A percentile compares a stretch with the other conserved stretches of the same genome.
Conservation (phyloP, 2,329 filamentous ascomycete species). For the Paecilomyces formosus region DNA sequence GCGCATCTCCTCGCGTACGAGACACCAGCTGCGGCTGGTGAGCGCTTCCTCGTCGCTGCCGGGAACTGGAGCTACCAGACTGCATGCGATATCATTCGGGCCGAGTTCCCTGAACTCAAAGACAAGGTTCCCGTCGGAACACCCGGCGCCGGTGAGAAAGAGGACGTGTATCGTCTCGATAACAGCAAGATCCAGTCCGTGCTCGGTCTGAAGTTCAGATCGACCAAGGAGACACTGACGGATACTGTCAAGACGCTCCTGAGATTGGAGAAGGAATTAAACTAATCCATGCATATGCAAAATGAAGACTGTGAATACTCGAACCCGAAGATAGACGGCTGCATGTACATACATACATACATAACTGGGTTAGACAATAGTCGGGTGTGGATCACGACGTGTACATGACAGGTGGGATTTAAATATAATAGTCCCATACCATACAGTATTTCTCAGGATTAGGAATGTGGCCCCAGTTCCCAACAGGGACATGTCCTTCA, state of each 20-base stretch:
- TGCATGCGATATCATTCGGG: conserved; percentile 26
- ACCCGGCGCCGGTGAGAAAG: background rate
- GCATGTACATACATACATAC: too few relatives aligned
- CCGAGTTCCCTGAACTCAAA: conserved; percentile 28
- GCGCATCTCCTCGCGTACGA: conserved; percentile 35
- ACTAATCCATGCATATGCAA: background rate
- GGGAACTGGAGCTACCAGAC: conserved; percentile 30
- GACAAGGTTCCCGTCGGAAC: background rate
- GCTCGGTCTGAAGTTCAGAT: background rate
- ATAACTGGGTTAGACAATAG: too few relatives aligned
- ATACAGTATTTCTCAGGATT: too few relatives aligned
- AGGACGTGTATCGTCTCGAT: background rate
- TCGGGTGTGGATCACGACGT: too few relatives aligned
- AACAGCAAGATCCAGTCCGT: background rate
- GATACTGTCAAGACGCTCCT: background rate
- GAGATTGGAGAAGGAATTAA: background rate
- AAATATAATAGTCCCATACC: too few relatives aligned
- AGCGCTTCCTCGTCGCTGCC: conserved; percentile 32
- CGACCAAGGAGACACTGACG: background rate
- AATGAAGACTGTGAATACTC: background rate
- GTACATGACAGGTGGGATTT: too few relatives aligned
- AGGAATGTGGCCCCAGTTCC: too few relatives aligned
- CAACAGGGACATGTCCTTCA: too few relatives aligned
- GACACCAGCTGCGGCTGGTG: conserved; percentile 26
- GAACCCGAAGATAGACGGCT: too few relatives aligned